A percentile compares a stretch with the other conserved stretches of the same genome.
These are phyloP conservation scores for Blepharisma undulans DNA, from an alignment of 169 alveolate genomes.

Conservation along the genomic window DNA sequence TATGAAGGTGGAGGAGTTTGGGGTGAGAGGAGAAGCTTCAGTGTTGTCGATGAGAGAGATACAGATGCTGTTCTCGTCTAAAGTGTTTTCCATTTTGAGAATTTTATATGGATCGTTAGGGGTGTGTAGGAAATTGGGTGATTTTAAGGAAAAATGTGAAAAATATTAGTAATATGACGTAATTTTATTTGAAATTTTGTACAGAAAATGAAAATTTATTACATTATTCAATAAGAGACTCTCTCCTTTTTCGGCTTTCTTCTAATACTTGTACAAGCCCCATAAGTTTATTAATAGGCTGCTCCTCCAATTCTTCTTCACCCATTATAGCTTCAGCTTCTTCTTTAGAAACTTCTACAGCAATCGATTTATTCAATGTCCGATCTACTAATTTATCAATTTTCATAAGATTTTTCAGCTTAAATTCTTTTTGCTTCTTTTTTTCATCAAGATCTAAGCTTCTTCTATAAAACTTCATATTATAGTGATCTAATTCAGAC, in stretches of 20 bases:
- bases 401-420: not conserved
- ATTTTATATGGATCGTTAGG: not conserved
- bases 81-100: not conserved
- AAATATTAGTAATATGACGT: too few relatives aligned
- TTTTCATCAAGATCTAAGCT: not conserved
- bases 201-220: too few relatives aligned
- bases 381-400: not conserved
- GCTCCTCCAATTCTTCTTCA: not conserved
- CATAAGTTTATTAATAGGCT: not conserved
- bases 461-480: not conserved
- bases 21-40: not conserved
- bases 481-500: not conserved
- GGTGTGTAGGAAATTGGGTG: not conserved
- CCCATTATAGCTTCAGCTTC: not conserved
- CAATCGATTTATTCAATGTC: not conserved
- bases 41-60: not conserved
- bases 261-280: not conserved
- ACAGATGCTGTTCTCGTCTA: not conserved
- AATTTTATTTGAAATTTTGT: too few relatives aligned
- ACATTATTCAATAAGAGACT: not conserved
- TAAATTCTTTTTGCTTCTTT: not conserved
- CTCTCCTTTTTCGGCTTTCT: not conserved
- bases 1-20: not conserved
- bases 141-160: not conserved
- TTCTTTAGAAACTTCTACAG: not conserved